phyloP scores from a whole-genome alignment of 2,329 filamentous ascomycete species.

The Sarocladium strictum region DNA sequence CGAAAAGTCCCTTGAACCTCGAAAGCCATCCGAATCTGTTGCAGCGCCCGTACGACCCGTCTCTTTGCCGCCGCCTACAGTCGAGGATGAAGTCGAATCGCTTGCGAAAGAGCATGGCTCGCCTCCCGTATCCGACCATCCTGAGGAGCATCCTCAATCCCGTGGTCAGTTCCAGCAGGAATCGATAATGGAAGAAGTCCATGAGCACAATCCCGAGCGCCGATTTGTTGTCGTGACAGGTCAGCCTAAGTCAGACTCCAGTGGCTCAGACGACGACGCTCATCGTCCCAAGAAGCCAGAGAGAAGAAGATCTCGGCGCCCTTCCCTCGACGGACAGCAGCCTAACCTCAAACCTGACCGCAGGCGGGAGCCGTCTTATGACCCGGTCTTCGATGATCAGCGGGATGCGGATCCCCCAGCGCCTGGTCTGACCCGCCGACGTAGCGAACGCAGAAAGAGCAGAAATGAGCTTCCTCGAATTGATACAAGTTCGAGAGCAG shows the following conservation, averaged over 20 bases:
- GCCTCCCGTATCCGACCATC: conserved; percentile 21
- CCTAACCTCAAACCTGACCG: neutral
- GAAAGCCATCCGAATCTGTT: neutral
- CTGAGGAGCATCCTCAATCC: conserved; percentile 41
- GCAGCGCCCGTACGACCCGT: neutral
- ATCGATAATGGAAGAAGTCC: conserved; percentile 59
- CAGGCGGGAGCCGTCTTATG: conserved; percentile 1
- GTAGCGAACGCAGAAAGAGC: conserved; percentile 20
- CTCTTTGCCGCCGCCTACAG: conserved; percentile 51
- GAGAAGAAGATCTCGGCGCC: neutral
- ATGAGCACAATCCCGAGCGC: conserved; percentile 54
- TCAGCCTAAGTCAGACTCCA: conserved; percentile 21
- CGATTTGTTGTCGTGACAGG: conserved; percentile 53
- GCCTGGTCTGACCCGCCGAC: neutral
- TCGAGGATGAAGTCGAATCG: conserved; percentile 63
- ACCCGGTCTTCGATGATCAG: conserved; percentile 11
- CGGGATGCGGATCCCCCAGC: neutral
- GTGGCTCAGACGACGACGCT: conserved; percentile 12
- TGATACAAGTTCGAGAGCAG: conserved; percentile 32
- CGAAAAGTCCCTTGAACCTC: neutral
- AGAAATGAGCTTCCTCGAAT: conserved; percentile 37
- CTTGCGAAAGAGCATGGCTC: conserved; percentile 54
- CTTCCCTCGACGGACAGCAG: neutral
- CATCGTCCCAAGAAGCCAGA: conserved; percentile 17
- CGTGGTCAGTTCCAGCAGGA: conserved; percentile 64